Conservation (phyloP, 2,329 filamentous ascomycete species). For the Aspergillus quadricinctus region DNA sequence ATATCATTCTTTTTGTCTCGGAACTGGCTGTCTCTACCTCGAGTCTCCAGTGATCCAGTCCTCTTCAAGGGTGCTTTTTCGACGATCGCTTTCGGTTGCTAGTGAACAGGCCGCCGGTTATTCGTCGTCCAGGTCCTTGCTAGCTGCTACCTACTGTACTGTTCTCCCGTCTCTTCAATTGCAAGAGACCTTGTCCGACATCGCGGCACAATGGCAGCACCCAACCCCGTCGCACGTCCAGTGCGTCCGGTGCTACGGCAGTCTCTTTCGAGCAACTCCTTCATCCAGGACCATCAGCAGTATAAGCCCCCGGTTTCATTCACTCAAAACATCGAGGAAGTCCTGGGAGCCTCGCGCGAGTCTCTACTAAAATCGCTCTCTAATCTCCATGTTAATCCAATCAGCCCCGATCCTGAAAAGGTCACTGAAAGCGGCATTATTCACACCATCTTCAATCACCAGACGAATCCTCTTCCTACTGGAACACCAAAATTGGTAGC, state of each 20-base stretch:
- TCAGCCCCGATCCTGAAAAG: slow-evolving; percentile 35
- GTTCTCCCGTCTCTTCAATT: background rate
- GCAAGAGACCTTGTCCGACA: background rate
- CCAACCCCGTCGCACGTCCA: slow-evolving; percentile 27
- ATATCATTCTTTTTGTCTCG: background rate
- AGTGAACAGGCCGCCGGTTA: background rate
- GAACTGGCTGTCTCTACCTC: background rate
- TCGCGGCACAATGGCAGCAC: slow-evolving; percentile 25
- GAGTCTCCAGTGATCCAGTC: background rate
- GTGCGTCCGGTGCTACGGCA: slow-evolving; percentile 41
- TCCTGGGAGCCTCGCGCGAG: slow-evolving; percentile 30
- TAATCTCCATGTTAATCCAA: slow-evolving; percentile 31
- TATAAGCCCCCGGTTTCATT: slow-evolving; percentile 39
- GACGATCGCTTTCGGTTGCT: background rate
- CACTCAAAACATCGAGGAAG: slow-evolving; percentile 33
- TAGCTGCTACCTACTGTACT: background rate
- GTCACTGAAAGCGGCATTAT: slow-evolving; percentile 45
- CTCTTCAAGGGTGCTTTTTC: background rate
- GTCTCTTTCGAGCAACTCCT: slow-evolving; percentile 40
- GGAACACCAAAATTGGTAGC: slow-evolving; percentile 44
- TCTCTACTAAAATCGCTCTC: slow-evolving; percentile 20
- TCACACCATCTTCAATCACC: slow-evolving; percentile 44
- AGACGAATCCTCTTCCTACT: slow-evolving; percentile 34
- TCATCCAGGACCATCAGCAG: slow-evolving; percentile 47
- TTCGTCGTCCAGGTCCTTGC: background rate